Conservation (phyloP, 2,329 filamentous ascomycete species). For the Hypoxylon sp. region DNA sequence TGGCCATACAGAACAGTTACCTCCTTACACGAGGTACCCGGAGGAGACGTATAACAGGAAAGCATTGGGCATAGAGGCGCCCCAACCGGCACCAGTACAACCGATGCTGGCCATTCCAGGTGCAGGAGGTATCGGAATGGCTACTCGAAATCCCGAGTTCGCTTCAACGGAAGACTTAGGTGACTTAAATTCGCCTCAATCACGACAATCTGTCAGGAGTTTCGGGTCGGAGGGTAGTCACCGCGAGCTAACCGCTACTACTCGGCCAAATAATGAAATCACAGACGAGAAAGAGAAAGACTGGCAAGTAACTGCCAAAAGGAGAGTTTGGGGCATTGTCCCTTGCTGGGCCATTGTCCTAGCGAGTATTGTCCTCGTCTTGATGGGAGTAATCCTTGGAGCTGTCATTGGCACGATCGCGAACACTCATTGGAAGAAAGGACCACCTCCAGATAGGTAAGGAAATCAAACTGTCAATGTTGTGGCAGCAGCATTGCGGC, state of each 20-base stretch:
- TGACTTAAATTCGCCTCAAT: constrained; percentile 59
- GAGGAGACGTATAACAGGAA: constrained; percentile 77
- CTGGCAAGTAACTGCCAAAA: constrained; percentile 69
- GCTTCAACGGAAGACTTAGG: constrained; percentile 70
- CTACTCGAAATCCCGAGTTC: constrained; percentile 74
- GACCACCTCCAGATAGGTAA: constrained; percentile 36
- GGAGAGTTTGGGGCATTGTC: constrained; percentile 70
- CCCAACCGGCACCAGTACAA: constrained; percentile 43
- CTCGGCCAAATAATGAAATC: constrained; percentile 44
- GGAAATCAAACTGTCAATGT: constrained; percentile 15
- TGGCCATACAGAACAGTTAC: constrained; percentile 90
- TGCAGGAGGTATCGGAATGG: constrained; percentile 73
- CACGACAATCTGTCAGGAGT: constrained; percentile 68
- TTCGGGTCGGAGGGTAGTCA: constrained; percentile 66
- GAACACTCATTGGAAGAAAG: constrained; percentile 50
- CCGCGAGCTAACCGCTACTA: constrained; percentile 69
- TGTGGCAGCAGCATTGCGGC: neutral
- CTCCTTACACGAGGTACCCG: constrained; percentile 91
- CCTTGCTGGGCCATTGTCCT: constrained; percentile 74
- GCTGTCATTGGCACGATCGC: constrained; percentile 68
- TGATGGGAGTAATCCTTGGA: constrained; percentile 70
- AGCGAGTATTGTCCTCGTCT: constrained; percentile 62
- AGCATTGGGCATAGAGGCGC: constrained; percentile 54
- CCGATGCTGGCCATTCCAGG: constrained; percentile 61
- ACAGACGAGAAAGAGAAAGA: constrained; percentile 66